Evolutionary conservation across 805 yeast genomes (phyloP).

Genomic region (Monosporozyma solicola): DNA sequence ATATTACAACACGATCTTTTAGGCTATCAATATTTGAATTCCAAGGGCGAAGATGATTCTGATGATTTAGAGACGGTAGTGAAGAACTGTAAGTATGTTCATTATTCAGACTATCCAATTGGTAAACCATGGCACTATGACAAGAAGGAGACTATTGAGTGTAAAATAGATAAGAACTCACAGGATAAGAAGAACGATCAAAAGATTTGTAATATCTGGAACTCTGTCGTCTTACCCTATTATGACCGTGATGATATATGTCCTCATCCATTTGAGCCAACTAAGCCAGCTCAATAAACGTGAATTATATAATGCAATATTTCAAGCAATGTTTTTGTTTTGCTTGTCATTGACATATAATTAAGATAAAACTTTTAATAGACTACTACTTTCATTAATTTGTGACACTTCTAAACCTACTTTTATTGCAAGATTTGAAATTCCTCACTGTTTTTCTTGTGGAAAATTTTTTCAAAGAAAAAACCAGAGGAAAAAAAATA

Average conservation of each 20-base stretch:
- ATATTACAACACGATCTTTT: constrained; percentile 22
- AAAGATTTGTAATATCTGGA: constrained; percentile 22
- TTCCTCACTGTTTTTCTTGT: background rate
- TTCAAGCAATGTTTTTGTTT: too few species aligned
- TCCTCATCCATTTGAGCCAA: background rate
- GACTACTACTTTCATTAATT: background rate
- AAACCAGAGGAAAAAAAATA: too few species aligned
- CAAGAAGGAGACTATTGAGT: constrained; percentile 15
- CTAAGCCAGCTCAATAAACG: background rate
- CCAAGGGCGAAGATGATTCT: constrained; percentile 11
- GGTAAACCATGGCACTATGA: constrained; percentile 55
- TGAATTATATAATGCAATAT: background rate
- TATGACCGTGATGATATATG: constrained; percentile 15
- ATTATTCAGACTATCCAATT: constrained; percentile 58
- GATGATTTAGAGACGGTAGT: constrained; percentile 19
- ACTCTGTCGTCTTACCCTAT: constrained; percentile 14
- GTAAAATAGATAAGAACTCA: constrained; percentile 10
- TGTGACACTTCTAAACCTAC: background rate
- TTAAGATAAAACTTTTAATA: too few species aligned
- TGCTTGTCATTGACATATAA: too few species aligned
- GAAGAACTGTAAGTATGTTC: constrained; percentile 38
- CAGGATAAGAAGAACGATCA: constrained; percentile 8
- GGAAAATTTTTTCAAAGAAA: background rate
- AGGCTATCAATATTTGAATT: constrained; percentile 20
- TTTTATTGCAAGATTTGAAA: background rate